A percentile compares a stretch with the other conserved stretches of the same genome.
These are phyloP conservation scores for Drechslerella coelobrocha DNA, from an alignment of 2,329 filamentous ascomycete species.

Conservation along the genomic window DNA sequence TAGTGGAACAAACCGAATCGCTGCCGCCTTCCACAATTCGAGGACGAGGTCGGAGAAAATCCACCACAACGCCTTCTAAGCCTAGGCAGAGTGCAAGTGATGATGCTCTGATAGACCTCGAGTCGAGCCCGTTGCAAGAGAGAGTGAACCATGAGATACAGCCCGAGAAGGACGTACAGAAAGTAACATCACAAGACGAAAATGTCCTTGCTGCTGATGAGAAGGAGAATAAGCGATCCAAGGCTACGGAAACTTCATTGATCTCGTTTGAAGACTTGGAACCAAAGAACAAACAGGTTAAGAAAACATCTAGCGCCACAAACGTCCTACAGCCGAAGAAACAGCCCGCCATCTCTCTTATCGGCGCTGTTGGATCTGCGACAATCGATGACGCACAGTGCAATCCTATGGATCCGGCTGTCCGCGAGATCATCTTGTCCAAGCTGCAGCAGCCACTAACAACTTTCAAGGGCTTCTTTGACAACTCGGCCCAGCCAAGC, in stretches of 20 bases:
- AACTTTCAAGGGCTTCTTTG: constrained; percentile 79
- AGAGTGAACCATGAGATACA: constrained; percentile 61
- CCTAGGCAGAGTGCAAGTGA: constrained; percentile 55
- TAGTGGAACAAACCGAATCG: constrained; percentile 91
- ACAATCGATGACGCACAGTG: constrained; percentile 83
- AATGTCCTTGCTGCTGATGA: constrained; percentile 17
- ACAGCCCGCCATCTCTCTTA: constrained; percentile 57
- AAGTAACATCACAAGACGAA: constrained; percentile 60
- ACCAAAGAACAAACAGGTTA: constrained; percentile 17
- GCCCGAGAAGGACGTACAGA: constrained; percentile 58
- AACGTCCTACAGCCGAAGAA: constrained; percentile 52
- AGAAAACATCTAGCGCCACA: constrained; percentile 26
- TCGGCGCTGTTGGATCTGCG: constrained; percentile 63
- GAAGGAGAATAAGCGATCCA: constrained; percentile 56
- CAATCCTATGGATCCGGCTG: constrained; percentile 81
- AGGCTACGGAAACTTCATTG: constrained; percentile 35
- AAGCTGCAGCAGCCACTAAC: constrained; percentile 75
- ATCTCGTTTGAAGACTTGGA: constrained; percentile 44
- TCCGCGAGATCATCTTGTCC: constrained; percentile 76
- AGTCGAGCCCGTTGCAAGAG: constrained; percentile 75
- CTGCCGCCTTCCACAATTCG: constrained; percentile 55
- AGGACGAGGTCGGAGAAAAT: constrained; percentile 52
- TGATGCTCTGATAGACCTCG: constrained; percentile 53
- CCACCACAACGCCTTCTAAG: constrained; percentile 52
- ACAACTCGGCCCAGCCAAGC: constrained; percentile 70